These are phyloP conservation scores for Nicotiana undulata DNA, from an alignment of 257 asterid species.

Conservation along the genomic window DNA sequence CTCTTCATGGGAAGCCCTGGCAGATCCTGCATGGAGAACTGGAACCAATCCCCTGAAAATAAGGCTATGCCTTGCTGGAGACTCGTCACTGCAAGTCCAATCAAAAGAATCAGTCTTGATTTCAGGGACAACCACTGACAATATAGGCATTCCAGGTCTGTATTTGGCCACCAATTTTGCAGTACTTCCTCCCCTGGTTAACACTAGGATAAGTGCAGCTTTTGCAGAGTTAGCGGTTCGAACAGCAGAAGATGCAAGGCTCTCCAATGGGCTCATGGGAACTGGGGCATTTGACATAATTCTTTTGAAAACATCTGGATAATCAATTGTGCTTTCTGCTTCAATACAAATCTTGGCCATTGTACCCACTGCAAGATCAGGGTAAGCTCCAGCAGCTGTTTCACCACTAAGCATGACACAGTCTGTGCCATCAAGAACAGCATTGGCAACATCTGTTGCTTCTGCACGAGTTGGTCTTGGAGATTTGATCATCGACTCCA, in stretches of 20 bases:
- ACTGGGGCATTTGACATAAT: conserved; percentile 71
- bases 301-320: conserved; percentile 61
- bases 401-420: conserved; percentile 94
- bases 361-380: conserved; percentile 78
- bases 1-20: conserved; percentile 80
- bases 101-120: conserved; percentile 72
- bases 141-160: conserved; percentile 76
- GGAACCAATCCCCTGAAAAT: conserved; percentile 78
- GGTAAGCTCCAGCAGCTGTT: conserved; percentile 94
- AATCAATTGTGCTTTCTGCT: conserved; percentile 77
- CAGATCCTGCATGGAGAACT: conserved; percentile 69
- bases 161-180: conserved; percentile 83
- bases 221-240: conserved; percentile 69
- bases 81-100: conserved; percentile 82
- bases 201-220: conserved; percentile 64
- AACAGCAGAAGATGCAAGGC: conserved; percentile 80
- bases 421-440: conserved; percentile 87
- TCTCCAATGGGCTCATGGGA: conserved; percentile 82
- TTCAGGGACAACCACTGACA: conserved; percentile 81
- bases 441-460: conserved; percentile 90
- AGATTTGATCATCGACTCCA: conserved; percentile 89
- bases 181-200: conserved; percentile 80
- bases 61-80: conserved; percentile 83
- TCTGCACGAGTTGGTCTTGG: conserved; percentile 92
- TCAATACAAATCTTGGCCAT: conserved; percentile 84